Evolutionary conservation across 2,329 filamentous ascomycete genomes (phyloP), one percentile per base, ranked within the genome.

Genomic region (Exophiala viscosa): DNA sequence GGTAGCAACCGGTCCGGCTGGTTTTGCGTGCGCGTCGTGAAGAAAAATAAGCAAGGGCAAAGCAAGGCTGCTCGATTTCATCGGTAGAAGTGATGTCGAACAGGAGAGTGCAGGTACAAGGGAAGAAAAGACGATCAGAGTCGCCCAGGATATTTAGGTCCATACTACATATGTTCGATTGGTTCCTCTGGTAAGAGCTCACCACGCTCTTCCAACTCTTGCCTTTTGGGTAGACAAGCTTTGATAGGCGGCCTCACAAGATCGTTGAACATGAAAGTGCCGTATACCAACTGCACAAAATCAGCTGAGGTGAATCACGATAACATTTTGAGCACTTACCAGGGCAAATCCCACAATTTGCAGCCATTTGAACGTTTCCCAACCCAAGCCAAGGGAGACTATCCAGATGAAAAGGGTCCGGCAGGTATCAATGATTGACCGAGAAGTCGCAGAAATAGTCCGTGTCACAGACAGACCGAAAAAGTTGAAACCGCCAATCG

Each of bases 401-500:
- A 99, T 80, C 93, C 93, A 99, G 72, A 99, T 97, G 74, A 99
- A 97, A 1, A 99, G 81, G 0, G 93, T 99, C 36, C 92, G 85
- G 77, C 91, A 97, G 1, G 93, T 99, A 70, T 99, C 93, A 64
- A 99, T 97, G 31, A 92, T 97, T 31, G 90, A 95, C 56, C 93
- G 84, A 1, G 92, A 90, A 0, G 93, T 99, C 9, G 93, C 93
- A 58, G 88, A 95, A 61, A 99, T 90, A 57, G 74, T 85, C 55
- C 89, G 84, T 1, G 93, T 99, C 7, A 99, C 92, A 0, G 88
- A 93, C 8, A 99, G 81, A 6, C 93, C 93, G 70, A 99, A 99
- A 77, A 95, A 99, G 74, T 99, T 99, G 81, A 97, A 99, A 48
- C 92, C 91, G 87, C 92, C 92, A 64, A 99, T 99, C 65, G 90